phyloP scores from a whole-genome alignment of 768 basidiomycete genomes.

The Solioccasus polychromus region DNA sequence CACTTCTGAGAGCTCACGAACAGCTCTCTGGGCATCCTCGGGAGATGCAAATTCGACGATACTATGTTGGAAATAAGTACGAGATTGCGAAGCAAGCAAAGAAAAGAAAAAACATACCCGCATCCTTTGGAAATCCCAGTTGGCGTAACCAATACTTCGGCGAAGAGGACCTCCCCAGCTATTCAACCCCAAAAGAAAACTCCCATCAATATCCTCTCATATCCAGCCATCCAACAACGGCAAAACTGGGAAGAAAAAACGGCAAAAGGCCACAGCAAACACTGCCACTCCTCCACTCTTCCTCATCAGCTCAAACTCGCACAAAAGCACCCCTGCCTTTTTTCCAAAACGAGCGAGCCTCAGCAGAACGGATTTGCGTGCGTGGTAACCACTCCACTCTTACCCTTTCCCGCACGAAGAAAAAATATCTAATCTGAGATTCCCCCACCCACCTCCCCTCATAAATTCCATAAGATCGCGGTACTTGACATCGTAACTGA shows the following conservation, averaged over 20 bases:
- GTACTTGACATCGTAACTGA: slow-evolving; percentile 98
- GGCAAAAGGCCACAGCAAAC: slow-evolving; percentile 38
- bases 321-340: slow-evolving; percentile 33
- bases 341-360: slow-evolving; percentile 32
- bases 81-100: background rate
- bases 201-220: slow-evolving; percentile 92
- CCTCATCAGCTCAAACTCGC: slow-evolving; percentile 37
- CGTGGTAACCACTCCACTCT: slow-evolving; percentile 24
- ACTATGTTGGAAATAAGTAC: slow-evolving; percentile 40
- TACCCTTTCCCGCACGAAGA: slow-evolving; percentile 38
- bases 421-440: slow-evolving; percentile 58
- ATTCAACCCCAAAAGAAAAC: slow-evolving; percentile 85
- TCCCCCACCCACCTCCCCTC: slow-evolving; percentile 98
- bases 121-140: slow-evolving; percentile 98
- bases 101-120: slow-evolving; percentile 64
- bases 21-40: slow-evolving; percentile 87
- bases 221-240: slow-evolving; percentile 49
- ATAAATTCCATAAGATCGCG: slow-evolving; percentile 99
- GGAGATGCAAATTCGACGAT: slow-evolving; percentile 93
- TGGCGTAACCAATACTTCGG: slow-evolving; percentile 97
- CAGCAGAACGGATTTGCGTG: slow-evolving; percentile 34
- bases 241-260: slow-evolving; percentile 40
- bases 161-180: slow-evolving; percentile 99
- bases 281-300: slow-evolving; percentile 30
- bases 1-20: slow-evolving; percentile 87